Evolutionary conservation across 495 filamentous ascomycete genomes (phyloP).

Genomic region (Hyaloscypha variabilis): DNA sequence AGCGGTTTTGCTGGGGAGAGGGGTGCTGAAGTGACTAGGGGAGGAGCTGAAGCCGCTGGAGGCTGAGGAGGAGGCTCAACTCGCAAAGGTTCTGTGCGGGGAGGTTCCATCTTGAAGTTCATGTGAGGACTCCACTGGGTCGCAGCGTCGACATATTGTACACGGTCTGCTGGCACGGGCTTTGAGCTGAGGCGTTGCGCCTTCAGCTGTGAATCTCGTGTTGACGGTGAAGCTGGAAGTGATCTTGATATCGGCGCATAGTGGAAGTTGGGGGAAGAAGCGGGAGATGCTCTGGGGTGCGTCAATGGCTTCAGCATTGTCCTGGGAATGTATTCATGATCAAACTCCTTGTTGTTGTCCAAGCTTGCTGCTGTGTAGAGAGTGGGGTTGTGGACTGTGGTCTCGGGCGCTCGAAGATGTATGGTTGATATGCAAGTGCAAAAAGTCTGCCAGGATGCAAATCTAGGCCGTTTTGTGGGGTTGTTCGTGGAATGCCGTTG

Average conservation of each 20-base stretch:
- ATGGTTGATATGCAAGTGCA: background rate
- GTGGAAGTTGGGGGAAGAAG: constrained; percentile 34
- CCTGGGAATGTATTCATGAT: constrained; percentile 20
- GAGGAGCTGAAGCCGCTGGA: background rate
- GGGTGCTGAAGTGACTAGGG: constrained; percentile 21
- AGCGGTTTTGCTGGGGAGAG: constrained; percentile 39
- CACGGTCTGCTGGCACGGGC: background rate
- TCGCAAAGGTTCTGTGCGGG: constrained; percentile 31
- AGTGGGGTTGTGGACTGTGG: background rate
- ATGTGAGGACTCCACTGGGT: constrained; percentile 29
- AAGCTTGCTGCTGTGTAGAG: background rate
- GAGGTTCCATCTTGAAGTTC: constrained; percentile 26
- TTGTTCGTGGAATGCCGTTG: background rate
- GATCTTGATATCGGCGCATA: constrained; percentile 36
- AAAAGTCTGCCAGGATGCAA: background rate
- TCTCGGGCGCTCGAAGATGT: background rate
- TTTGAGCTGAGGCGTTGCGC: constrained; percentile 2
- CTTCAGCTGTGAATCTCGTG: constrained; percentile 23
- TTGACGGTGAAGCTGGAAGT: constrained; percentile 23
- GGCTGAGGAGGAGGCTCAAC: constrained; percentile 2
- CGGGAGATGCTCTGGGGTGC: constrained; percentile 40
- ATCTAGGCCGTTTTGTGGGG: background rate
- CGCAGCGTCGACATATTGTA: constrained; percentile 30
- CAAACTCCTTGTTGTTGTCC: background rate
- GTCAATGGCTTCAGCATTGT: constrained; percentile 52